Percentiles rank a stretch among this genome's conserved stretches.
Conservation (phyloP, 371 early-diverging fungal genomes). For the Mucor sp. region DNA sequence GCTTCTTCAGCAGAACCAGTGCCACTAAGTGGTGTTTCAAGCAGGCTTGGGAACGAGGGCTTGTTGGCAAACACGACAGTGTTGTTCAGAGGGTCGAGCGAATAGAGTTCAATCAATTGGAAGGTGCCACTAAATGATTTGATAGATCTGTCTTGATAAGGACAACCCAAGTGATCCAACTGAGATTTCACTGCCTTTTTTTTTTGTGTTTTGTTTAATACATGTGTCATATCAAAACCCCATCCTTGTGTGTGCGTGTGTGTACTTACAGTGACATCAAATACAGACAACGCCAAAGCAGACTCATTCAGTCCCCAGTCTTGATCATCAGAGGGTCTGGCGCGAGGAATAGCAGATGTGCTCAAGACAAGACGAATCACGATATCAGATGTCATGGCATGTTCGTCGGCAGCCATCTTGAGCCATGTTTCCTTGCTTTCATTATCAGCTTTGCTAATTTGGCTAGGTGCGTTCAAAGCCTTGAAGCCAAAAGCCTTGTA, state of each 20-base stretch:
- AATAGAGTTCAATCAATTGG: slow-evolving; percentile 25
- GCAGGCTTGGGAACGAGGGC: slow-evolving; percentile 26
- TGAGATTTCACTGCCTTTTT: slow-evolving; percentile 17
- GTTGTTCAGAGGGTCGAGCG: slow-evolving; percentile 73
- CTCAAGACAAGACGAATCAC: slow-evolving; percentile 22
- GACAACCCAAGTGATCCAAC: slow-evolving; percentile 12
- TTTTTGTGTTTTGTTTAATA: neutral
- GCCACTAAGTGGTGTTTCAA: slow-evolving; percentile 17
- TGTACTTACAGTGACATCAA: slow-evolving; percentile 24
- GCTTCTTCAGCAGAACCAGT: slow-evolving; percentile 21
- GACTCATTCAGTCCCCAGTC: slow-evolving; percentile 26
- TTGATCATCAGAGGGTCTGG: slow-evolving; percentile 8
- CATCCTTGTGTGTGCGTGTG: neutral
- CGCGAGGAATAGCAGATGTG: neutral
- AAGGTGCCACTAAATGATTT: slow-evolving; percentile 31
- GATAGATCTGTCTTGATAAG: slow-evolving; percentile 31
- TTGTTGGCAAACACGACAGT: slow-evolving; percentile 66
- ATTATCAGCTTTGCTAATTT: neutral
- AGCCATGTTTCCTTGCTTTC: slow-evolving; percentile 21
- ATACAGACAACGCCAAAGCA: slow-evolving; percentile 16
- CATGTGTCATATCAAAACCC: neutral
- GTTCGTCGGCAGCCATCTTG: slow-evolving; percentile 21
- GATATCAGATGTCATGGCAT: slow-evolving; percentile 25
- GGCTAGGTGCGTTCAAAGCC: slow-evolving; percentile 7
- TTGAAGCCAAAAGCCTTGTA: slow-evolving; percentile 32